A percentile compares a stretch with the other conserved stretches of the same genome.
Evolutionary conservation across 495 filamentous ascomycete species (phyloP).

Genomic region (Pseudotulostoma volvatum): DNA sequence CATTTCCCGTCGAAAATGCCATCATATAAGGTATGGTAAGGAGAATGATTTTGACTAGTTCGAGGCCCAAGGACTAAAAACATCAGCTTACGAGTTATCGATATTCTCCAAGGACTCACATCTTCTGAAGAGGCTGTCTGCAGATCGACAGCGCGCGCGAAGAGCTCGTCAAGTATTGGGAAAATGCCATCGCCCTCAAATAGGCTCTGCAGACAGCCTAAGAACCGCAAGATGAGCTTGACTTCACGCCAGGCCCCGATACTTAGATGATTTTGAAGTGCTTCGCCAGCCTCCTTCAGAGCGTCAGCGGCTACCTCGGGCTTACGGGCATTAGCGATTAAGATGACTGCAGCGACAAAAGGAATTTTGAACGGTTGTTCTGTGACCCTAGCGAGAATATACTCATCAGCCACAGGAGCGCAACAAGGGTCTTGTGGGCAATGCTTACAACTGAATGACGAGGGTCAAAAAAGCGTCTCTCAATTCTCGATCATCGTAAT

Average conservation of each 20-base stretch:
- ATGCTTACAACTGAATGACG: slow-evolving; percentile 51
- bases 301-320: slow-evolving; percentile 54
- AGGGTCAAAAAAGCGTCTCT: slow-evolving; percentile 52
- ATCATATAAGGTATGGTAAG: slow-evolving; percentile 86
- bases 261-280: slow-evolving; percentile 44
- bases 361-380: slow-evolving; percentile 97
- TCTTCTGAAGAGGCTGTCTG: slow-evolving; percentile 85
- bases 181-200: slow-evolving; percentile 80
- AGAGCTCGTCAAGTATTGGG: slow-evolving; percentile 66
- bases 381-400: slow-evolving; percentile 29
- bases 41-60: slow-evolving; percentile 89
- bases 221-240: slow-evolving; percentile 76
- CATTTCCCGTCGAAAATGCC: slow-evolving; percentile 48
- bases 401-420: slow-evolving; percentile 6
- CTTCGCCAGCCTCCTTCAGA: slow-evolving; percentile 39
- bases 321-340: slow-evolving; percentile 58
- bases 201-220: slow-evolving; percentile 64
- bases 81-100: slow-evolving; percentile 3
- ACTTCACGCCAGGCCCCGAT: slow-evolving; percentile 73
- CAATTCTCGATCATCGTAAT: slow-evolving; percentile 66
- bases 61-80: slow-evolving; percentile 45
- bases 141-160: slow-evolving; percentile 66
- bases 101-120: slow-evolving; percentile 32
- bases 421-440: too few species aligned
- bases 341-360: slow-evolving; percentile 66